These are phyloP conservation scores for Fusarium cicatricum DNA, from an alignment of 2,329 filamentous ascomycete genomes.

Conservation along the genomic window DNA sequence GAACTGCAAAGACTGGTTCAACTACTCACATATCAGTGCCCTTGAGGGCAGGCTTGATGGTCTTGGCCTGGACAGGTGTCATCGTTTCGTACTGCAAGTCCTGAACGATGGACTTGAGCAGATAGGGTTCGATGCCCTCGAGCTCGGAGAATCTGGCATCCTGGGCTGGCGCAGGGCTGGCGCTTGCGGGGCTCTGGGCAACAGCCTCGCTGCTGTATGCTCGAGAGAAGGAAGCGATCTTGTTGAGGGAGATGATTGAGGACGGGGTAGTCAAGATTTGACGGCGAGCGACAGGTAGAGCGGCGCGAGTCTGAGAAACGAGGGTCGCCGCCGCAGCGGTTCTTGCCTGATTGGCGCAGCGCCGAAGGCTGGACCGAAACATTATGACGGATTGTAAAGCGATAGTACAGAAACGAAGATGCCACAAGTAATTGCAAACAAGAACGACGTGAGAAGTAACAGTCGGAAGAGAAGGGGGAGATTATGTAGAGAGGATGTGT, in stretches of 20 bases:
- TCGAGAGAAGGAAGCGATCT: conserved; percentile 41
- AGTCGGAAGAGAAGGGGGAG: conserved; percentile 12
- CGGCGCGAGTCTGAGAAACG: conserved; percentile 42
- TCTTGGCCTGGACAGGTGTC: conserved; percentile 90
- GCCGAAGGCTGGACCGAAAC: conserved; percentile 51
- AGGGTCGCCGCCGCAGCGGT: conserved; percentile 42
- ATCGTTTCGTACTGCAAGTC: conserved; percentile 82
- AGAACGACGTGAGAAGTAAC: conserved; percentile 9
- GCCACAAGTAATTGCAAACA: conserved; percentile 11
- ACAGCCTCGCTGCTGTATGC: conserved; percentile 53
- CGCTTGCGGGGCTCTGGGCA: conserved; percentile 35
- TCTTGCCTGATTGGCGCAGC: conserved; percentile 50
- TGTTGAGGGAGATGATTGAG: conserved; percentile 30
- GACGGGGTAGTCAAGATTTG: conserved; percentile 31
- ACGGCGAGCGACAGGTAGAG: conserved; percentile 38
- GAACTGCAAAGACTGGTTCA: background rate
- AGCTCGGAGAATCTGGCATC: conserved; percentile 57
- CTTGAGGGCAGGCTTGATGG: conserved; percentile 80
- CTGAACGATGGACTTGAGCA: conserved; percentile 74
- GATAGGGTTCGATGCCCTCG: conserved; percentile 64
- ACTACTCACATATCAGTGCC: conserved; percentile 82
- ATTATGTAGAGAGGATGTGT: conserved; percentile 16
- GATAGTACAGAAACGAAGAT: conserved; percentile 13
- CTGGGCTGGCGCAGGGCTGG: conserved; percentile 25
- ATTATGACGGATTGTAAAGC: conserved; percentile 32